Evolutionary conservation across 192 early-diverging fungal genomes (phyloP), one percentile per base, ranked within the genome.

Genomic region (Backusella mclennaniae): DNA sequence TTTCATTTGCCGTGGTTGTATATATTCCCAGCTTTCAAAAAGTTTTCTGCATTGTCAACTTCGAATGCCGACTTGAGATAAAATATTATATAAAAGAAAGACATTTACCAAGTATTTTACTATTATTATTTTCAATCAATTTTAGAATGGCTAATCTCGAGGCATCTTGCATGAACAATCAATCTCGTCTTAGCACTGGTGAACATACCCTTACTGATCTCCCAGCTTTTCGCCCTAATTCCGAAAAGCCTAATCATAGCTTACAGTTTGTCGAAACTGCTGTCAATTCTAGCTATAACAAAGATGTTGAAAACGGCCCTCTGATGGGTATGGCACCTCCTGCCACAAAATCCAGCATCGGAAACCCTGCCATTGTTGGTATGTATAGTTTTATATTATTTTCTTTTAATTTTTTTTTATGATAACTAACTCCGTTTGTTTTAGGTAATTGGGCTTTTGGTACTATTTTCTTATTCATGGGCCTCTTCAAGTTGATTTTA

Each of bases 311-410:
- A 63, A 29, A 23, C 21, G 21, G 23, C 3, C 23, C 0, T 3
- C 0, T 29, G 11, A 4, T 12, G 56, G 26, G 9, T 23, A 63
- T 26, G 17, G 46, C 6, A 49, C 0, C 19, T 49, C 17, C 4
- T n/a, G 5, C 17, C 46, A 49, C 6, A 0, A 4, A 19, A 0
- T 49, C 46, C 19, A 49, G 17, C 1, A 49, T 49, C 11, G 56
- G 56, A 63, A 63, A 63, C 26, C 56, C 56, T 29, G 56, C 56
- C 29, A 29, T 63, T 63, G 56, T 63, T 63, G 56, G 56, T 63
- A 63, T 29, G 56, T 4, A 29, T 63, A 26, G 4, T 53, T 6
- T 56, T 56, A 6, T 23, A 8, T 29, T 63, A 63, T 63, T 63
- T 59, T 59, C 12, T 29, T 21, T 23, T 8, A 56, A 3, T 23